phyloP scores from a whole-genome alignment of 192 early-diverging fungal genomes.

The Coemansia sp. region DNA sequence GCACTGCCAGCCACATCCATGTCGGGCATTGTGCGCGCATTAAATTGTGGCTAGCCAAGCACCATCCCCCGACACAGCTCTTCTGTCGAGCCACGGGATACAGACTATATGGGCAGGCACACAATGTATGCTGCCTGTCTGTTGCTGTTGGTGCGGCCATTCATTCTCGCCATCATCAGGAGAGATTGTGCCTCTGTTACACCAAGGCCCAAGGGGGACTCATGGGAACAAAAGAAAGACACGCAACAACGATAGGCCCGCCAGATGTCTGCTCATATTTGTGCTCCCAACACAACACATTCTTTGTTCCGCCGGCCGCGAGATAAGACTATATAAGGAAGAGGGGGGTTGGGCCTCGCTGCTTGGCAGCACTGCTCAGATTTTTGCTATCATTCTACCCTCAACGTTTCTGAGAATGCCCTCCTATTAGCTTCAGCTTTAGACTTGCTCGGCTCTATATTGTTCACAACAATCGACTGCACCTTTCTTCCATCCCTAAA shows the following conservation, averaged over 20 bases:
- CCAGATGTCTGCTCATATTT: background rate
- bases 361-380: background rate
- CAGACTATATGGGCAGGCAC: too few species aligned
- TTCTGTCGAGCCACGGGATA: too few species aligned
- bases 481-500: background rate
- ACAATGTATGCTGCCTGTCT: too few species aligned
- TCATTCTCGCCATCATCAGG: too few species aligned
- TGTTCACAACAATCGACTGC: background rate
- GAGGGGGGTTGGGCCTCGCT: background rate
- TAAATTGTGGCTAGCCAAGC: conserved; percentile 4
- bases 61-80: too few species aligned
- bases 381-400: background rate
- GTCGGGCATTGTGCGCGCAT: background rate
- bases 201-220: background rate
- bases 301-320: too few species aligned
- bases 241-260: background rate
- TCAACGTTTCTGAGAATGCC: conserved; percentile 9
- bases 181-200: background rate
- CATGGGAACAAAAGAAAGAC: background rate
- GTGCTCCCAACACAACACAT: background rate
- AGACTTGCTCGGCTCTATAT: background rate
- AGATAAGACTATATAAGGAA: background rate
- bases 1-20: background rate
- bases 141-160: too few species aligned
- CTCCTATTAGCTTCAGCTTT: background rate